Evolutionary conservation across 441 rosid species (phyloP), one percentile per base, ranked within the genome.

Genomic region (Populus hybrid): DNA sequence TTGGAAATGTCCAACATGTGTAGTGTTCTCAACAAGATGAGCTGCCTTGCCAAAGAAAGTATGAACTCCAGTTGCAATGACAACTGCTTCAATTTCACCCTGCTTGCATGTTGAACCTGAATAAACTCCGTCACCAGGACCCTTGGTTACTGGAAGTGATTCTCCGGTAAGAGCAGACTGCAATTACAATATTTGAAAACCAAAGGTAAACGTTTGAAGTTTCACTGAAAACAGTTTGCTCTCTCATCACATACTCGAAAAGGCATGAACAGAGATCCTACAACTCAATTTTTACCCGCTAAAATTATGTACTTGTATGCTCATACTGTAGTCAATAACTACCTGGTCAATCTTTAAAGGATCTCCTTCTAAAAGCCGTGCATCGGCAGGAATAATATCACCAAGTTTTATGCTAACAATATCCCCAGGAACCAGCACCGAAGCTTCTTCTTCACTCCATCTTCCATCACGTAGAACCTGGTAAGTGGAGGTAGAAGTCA

Each of bases 371-470:
- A 89, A 85, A 70, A 89, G 89, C 71, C 90, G 89, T 21, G 91
- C 90, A 82, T 88, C 90, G 34, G 92, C 90, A 20, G 92, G 92
- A 75, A 89, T 77, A 11, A 87, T 89, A 63, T 89, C 90, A 35
- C 90, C 90, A 50, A 87, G 84, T 78, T 89, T 89, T 63, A 89
- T 83, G 74, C 87, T 87, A 23, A 89, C 75, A 69, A 88, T 85
- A 79, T 89, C 95, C 66, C 98, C 96, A 18, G 98, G 98, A 63
- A 94, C 98, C 82, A 94, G 86, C 59, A 94, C 85, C 1, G 95
- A 81, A 24, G 97, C 98, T 32, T 94, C 98, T 75, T 94, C 84
- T 86, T 94, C 95, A 9, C 76, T 79, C 98, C 98, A 94, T 74
- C 84, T 92, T 4, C 92, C 93, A 84, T 91, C 97, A 70, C 98